Percentiles rank a stretch among this genome's conserved stretches.
Conservation (phyloP, 257 asterid genomes). For the Penstemon barbatus region DNA sequence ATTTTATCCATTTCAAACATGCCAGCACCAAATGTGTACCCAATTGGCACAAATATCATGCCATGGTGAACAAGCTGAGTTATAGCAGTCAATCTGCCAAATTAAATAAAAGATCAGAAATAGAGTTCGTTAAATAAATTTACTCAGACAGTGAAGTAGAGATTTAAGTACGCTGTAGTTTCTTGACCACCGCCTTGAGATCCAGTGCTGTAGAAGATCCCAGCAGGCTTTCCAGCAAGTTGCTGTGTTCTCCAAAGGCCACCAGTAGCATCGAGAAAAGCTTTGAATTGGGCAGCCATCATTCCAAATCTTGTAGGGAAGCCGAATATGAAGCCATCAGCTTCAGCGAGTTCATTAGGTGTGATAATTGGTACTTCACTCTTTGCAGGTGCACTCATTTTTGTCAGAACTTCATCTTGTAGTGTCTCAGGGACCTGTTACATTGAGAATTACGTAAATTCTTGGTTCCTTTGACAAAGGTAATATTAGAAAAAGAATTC, state of each 20-base stretch:
- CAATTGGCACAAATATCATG: slow-evolving; percentile 72
- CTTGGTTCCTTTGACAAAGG: slow-evolving; percentile 1
- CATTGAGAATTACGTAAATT: slow-evolving; percentile 6
- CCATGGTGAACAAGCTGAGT: slow-evolving; percentile 84
- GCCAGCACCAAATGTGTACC: slow-evolving; percentile 77
- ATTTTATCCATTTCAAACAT: slow-evolving; percentile 79
- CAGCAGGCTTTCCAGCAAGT: slow-evolving; percentile 93
- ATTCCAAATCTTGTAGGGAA: slow-evolving; percentile 83
- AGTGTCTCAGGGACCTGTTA: slow-evolving; percentile 74
- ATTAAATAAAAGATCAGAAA: neutral
- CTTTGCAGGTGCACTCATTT: slow-evolving; percentile 85
- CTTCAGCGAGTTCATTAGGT: slow-evolving; percentile 63
- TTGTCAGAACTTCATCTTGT: slow-evolving; percentile 62
- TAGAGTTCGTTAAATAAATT: neutral
- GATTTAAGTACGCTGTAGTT: slow-evolving; percentile 61
- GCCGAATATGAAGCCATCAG: slow-evolving; percentile 78
- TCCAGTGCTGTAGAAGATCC: slow-evolving; percentile 81
- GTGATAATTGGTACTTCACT: slow-evolving; percentile 59
- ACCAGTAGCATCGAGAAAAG: slow-evolving; percentile 81
- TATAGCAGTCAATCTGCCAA: slow-evolving; percentile 67
- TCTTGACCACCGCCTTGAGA: slow-evolving; percentile 92
- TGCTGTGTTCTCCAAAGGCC: slow-evolving; percentile 84
- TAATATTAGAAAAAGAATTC: neutral
- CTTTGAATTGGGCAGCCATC: slow-evolving; percentile 91
- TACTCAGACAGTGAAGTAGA: neutral